These are phyloP conservation scores for Aspergillus wentii DNA, from an alignment of 495 filamentous ascomycete genomes.

Conservation along the genomic window DNA sequence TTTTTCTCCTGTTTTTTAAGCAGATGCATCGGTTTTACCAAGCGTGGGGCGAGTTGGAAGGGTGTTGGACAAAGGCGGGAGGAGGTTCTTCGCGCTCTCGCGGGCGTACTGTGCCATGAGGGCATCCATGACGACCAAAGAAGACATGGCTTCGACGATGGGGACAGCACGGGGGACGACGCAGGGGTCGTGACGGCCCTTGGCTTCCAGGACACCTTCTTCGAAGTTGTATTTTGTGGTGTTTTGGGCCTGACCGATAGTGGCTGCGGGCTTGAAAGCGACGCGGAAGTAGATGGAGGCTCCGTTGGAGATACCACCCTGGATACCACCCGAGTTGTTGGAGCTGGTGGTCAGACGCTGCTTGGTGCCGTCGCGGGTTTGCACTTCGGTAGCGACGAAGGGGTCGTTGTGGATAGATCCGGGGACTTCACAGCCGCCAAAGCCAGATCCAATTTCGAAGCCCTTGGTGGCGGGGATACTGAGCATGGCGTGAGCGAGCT, in stretches of 20 bases:
- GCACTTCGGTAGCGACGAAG: constrained; percentile 58
- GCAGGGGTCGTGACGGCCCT: constrained; percentile 94
- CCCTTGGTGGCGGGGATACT: constrained; percentile 96
- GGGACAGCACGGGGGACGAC: constrained; percentile 92
- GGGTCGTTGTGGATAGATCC: constrained; percentile 93
- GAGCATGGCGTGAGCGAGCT: constrained; percentile 93
- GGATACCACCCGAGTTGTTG: constrained; percentile 95
- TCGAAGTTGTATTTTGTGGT: constrained; percentile 76
- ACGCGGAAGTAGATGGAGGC: constrained; percentile 92
- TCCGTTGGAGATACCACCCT: constrained; percentile 95
- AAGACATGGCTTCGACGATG: constrained; percentile 95
- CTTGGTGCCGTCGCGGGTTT: constrained; percentile 36
- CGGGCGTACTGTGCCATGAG: constrained; percentile 80
- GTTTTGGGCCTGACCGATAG: constrained; percentile 85
- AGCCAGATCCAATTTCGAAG: constrained; percentile 94
- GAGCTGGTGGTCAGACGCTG: constrained; percentile 77
- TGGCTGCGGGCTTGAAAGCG: constrained; percentile 93
- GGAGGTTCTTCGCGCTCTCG: constrained; percentile 37
- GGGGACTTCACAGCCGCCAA: constrained; percentile 80
- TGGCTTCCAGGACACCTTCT: constrained; percentile 80
- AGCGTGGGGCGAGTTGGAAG: constrained; percentile 27
- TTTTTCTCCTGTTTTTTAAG: constrained; percentile 1
- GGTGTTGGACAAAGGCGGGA: constrained; percentile 35
- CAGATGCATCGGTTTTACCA: constrained; percentile 1
- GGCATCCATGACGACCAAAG: constrained; percentile 88